These are phyloP conservation scores for Batkoa obscura DNA, from an alignment of 371 early-diverging fungal species.

Conservation along the genomic window DNA sequence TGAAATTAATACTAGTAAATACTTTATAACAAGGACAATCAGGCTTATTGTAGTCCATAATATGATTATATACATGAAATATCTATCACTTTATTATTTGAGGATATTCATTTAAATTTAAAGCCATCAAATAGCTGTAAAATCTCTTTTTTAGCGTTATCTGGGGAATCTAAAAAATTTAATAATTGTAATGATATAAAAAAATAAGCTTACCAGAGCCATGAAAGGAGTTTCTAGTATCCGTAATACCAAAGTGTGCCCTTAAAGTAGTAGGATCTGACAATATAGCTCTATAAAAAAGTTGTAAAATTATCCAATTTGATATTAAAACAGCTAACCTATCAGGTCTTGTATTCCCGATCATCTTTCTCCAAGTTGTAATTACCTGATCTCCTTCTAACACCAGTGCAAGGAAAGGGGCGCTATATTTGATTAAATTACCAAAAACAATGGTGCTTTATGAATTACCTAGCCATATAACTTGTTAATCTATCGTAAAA, in stretches of 20 bases:
- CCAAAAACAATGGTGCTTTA: neutral
- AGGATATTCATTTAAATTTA: neutral
- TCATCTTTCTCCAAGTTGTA: constrained; percentile 32
- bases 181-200: neutral
- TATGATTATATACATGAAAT: too few species aligned
- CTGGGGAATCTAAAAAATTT: neutral
- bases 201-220: constrained; percentile 31
- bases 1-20: too few species aligned
- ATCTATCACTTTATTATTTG: too few species aligned
- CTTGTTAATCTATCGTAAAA: constrained; percentile 45
- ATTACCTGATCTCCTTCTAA: constrained; percentile 38
- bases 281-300: constrained; percentile 29
- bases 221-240: constrained; percentile 65
- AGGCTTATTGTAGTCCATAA: too few species aligned
- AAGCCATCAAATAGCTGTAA: neutral
- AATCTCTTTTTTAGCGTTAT: neutral
- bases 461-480: constrained; percentile 39
- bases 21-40: too few species aligned
- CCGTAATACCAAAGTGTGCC: constrained; percentile 52
- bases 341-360: constrained; percentile 45
- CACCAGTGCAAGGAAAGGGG: constrained; percentile 34
- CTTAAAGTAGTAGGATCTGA: constrained; percentile 37
- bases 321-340: constrained; percentile 17
- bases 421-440: constrained; percentile 15
- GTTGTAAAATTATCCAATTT: constrained; percentile 1